Conservation (phyloP, 176 grass and related monocot species). For the Zoysia pacifica region DNA sequence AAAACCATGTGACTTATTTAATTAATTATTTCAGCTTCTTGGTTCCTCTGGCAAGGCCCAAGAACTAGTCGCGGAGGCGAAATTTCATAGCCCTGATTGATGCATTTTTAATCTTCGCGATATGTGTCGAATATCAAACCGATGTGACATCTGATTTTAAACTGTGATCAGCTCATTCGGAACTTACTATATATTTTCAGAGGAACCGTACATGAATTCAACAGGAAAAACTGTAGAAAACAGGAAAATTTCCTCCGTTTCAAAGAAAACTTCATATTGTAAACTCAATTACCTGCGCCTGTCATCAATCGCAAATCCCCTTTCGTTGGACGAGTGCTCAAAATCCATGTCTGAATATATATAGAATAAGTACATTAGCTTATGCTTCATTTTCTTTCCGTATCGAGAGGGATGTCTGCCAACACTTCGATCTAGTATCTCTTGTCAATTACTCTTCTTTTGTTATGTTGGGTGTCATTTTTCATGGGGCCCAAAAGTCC, state of each 20-base stretch:
- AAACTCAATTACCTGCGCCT: too few relatives aligned
- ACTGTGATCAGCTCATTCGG: too few relatives aligned
- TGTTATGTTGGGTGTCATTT: background rate
- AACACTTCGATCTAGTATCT: constrained; percentile 4
- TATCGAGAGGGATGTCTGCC: constrained; percentile 24
- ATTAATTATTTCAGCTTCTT: too few relatives aligned
- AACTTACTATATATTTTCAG: too few relatives aligned
- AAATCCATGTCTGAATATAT: constrained; percentile 29
- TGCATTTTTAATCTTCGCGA: constrained; percentile 10
- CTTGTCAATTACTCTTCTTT: constrained; percentile 27
- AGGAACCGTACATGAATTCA: too few relatives aligned
- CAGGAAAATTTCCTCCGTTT: too few relatives aligned
- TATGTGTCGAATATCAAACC: background rate
- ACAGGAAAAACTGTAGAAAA: too few relatives aligned
- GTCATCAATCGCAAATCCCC: constrained; percentile 15
- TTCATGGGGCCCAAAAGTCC: constrained; percentile 9
- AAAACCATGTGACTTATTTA: constrained; percentile 7
- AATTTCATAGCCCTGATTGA: background rate
- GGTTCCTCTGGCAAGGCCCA: background rate
- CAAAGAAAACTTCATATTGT: too few relatives aligned
- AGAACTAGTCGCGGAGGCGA: background rate
- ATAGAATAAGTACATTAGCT: background rate
- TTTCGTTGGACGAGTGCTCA: constrained; percentile 26
- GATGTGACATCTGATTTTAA: too few relatives aligned
- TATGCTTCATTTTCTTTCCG: background rate